phyloP scores from a whole-genome alignment of 306 rosid species.

The Benincasa hispida region DNA sequence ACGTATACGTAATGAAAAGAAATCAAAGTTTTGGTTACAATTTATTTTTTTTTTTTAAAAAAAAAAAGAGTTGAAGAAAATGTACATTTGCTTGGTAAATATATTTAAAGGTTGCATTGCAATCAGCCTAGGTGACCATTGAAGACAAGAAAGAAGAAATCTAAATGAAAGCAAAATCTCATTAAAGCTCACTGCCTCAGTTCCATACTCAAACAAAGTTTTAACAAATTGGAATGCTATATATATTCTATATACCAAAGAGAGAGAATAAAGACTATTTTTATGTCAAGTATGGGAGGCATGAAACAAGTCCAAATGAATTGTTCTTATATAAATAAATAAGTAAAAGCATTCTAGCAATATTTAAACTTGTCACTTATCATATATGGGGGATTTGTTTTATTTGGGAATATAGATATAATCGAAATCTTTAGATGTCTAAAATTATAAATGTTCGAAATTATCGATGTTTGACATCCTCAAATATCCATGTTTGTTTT shows the following conservation, averaged over 20 bases:
- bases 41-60: too few relatives aligned
- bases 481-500: too few relatives aligned
- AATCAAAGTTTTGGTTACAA: too few relatives aligned
- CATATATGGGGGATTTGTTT: too few relatives aligned
- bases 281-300: neutral
- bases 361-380: too few relatives aligned
- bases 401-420: too few relatives aligned
- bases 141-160: neutral
- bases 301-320: neutral
- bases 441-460: too few relatives aligned
- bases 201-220: neutral
- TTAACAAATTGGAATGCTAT: neutral
- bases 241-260: neutral
- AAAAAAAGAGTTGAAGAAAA: too few relatives aligned
- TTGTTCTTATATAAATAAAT: neutral
- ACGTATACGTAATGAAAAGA: neutral
- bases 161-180: neutral
- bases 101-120: neutral
- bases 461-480: too few relatives aligned
- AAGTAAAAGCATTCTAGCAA: too few relatives aligned
- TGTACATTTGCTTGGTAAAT: too few relatives aligned
- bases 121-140: neutral
- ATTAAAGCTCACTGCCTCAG: neutral
- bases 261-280: neutral
- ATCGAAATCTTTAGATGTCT: too few relatives aligned